Evolutionary conservation across 148 eudicot genomes (phyloP).

Genomic region (Polygonum aviculare): DNA sequence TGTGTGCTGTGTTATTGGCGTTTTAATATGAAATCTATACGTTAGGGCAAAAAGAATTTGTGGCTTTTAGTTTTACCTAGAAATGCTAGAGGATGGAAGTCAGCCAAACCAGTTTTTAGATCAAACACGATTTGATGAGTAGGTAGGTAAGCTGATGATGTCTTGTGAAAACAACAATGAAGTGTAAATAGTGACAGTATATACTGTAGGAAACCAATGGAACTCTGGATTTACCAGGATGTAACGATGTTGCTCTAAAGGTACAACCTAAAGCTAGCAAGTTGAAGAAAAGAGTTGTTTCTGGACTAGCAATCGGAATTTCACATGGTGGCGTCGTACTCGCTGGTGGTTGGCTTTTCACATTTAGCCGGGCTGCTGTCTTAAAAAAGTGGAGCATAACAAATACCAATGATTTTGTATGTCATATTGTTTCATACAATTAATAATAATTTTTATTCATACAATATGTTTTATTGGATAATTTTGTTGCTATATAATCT

Average conservation of each 20-base stretch:
- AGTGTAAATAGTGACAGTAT: conserved; percentile 21
- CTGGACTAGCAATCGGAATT: conserved; percentile 79
- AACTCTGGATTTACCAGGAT: conserved; percentile 18
- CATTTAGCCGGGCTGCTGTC: no score
- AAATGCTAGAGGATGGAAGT: not conserved
- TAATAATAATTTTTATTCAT: no score
- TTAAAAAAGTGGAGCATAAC: no score
- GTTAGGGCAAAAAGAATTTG: not conserved
- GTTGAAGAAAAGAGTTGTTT: conserved; percentile 64
- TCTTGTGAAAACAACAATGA: not conserved
- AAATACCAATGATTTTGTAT: no score
- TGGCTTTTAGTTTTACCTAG: not conserved
- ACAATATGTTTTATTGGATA: no score
- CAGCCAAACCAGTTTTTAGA: not conserved
- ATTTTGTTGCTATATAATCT: no score
- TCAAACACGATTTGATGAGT: not conserved
- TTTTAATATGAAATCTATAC: no score
- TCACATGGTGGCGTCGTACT: conserved; percentile 61
- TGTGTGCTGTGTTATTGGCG: not conserved
- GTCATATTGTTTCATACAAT: no score
- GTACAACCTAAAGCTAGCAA: conserved; percentile 44
- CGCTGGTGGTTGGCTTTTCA: conserved; percentile 94
- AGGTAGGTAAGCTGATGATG: not conserved
- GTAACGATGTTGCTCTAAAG: conserved; percentile 32
- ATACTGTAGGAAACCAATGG: conserved; percentile 47